phyloP scores from a whole-genome alignment of 495 filamentous ascomycete species.

The Podospora tetraspora region DNA sequence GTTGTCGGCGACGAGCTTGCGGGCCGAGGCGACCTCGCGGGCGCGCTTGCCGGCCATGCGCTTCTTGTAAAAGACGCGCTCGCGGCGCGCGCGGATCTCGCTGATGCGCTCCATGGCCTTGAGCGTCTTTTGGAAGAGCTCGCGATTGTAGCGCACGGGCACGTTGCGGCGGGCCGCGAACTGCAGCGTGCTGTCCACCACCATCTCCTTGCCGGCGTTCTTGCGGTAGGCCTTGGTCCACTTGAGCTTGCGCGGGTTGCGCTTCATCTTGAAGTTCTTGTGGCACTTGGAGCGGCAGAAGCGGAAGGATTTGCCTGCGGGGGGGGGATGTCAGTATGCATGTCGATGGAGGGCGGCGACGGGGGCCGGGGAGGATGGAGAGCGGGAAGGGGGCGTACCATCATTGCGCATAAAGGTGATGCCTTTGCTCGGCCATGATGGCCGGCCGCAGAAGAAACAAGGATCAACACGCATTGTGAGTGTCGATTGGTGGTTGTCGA shows the following conservation, averaged over 20 bases:
- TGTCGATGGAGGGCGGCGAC: background rate
- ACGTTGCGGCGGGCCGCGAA: conserved; percentile 92
- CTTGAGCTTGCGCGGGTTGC: conserved; percentile 69
- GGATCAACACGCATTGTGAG: conserved; percentile 60
- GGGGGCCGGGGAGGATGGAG: background rate
- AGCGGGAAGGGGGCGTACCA: conserved; percentile 42
- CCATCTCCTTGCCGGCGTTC: conserved; percentile 81
- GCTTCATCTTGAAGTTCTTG: conserved; percentile 99
- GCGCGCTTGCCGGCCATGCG: conserved; percentile 86
- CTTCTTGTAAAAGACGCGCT: conserved; percentile 86
- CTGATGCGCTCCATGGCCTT: conserved; percentile 85
- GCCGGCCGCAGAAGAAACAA: conserved; percentile 83
- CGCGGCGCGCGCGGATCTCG: conserved; percentile 77
- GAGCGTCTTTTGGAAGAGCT: conserved; percentile 78
- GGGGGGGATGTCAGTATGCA: conserved; percentile 2
- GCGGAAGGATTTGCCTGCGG: conserved; percentile 56
- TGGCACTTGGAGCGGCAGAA: conserved; percentile 89
- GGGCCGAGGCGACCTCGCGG: conserved; percentile 67
- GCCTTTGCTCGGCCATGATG: conserved; percentile 81
- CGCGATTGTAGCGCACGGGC: conserved; percentile 90
- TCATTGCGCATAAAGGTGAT: conserved; percentile 72
- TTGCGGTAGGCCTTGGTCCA: conserved; percentile 85
- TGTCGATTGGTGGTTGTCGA: conserved; percentile 17
- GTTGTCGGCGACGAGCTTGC: conserved; percentile 85
- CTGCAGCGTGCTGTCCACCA: conserved; percentile 86